A percentile compares a stretch with the other conserved stretches of the same genome.
Evolutionary conservation across 345 rosid species (phyloP).

Genomic region (Acer campestre): DNA sequence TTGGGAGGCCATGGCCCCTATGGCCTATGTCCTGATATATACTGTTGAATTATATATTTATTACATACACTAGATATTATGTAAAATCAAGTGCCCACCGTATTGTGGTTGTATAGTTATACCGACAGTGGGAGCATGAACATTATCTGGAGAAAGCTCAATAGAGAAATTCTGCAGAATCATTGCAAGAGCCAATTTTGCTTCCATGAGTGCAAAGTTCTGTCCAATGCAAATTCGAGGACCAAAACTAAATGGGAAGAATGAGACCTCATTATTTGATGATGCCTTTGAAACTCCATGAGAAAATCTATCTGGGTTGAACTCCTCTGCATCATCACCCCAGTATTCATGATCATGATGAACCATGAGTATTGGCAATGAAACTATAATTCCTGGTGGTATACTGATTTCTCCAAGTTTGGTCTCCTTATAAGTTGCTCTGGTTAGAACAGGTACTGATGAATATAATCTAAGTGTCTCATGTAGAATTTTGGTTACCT

Average conservation of each 20-base stretch:
- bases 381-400: constrained; percentile 27
- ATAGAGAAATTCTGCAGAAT: constrained; percentile 22
- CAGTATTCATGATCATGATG: constrained; percentile 37
- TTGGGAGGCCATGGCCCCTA: no score
- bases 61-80: no score
- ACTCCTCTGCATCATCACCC: constrained; percentile 40
- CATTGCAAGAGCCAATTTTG: constrained; percentile 24
- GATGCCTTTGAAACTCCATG: constrained; percentile 40
- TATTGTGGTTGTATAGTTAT: constrained; percentile 24
- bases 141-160: constrained; percentile 31
- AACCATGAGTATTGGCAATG: constrained; percentile 25
- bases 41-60: no score
- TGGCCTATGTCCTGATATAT: no score
- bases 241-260: constrained; percentile 33
- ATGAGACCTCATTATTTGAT: constrained; percentile 20
- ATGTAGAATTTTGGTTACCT: not conserved
- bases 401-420: constrained; percentile 29
- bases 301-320: constrained; percentile 38
- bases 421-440: constrained; percentile 26
- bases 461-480: constrained; percentile 51
- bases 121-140: constrained; percentile 10
- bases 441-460: constrained; percentile 4
- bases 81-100: constrained; percentile 23
- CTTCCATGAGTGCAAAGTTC: constrained; percentile 30
- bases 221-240: constrained; percentile 40